Evolutionary conservation across 352 stramenopile species (phyloP), one percentile per base, ranked within the genome.

Genomic region (Chrysophaeum taylorii): DNA sequence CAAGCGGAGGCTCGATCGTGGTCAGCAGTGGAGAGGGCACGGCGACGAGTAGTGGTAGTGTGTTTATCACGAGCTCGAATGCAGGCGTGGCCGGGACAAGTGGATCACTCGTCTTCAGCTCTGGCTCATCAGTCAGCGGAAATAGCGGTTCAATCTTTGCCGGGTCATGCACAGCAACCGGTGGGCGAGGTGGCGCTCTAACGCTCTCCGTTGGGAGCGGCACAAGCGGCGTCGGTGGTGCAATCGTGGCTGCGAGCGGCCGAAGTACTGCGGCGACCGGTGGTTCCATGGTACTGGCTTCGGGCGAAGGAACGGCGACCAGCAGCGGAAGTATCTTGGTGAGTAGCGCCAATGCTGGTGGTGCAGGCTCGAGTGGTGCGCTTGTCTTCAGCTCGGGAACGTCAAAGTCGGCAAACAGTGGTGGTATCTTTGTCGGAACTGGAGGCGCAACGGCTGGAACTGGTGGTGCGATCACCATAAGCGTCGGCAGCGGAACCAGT

Each of bases 331-430:
- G 70, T 18, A 43, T 16, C 25, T 45, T 76, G 33, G 54, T 43
- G 23, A 57, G 37, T 54, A 79, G 70, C 23, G 64, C 69, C 35
- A 69, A 72, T 29, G 45, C 52, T n/a, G 73, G 73, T 54, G 70
- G 73, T 64, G 67, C 69, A 35, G 48, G 70, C 29, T 54, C 73
- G 43, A 80, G 73, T 53, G 75, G 75, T 21, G 29, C 48, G 5
- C n/a, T 78, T n/a, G 42, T 48, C 29, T 71, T 78, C 39, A 76
- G 68, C 43, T 73, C 75, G 31, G 75, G 75, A 23, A 53, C 48
- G 27, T 71, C 72, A 25, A 64, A 35, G 29, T 18, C 33, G 16
- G 73, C 69, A 15, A 73, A 77, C 33, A 77, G 73, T 50, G 68
- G 68, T 15, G n/a, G 15, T 37, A 15, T 73, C 0, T 1, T 73